A percentile compares a stretch with the other conserved stretches of the same genome.
Evolutionary conservation across 2,329 filamentous ascomycete genomes (phyloP).

Genomic region (Mycosphaerella arachidis): DNA sequence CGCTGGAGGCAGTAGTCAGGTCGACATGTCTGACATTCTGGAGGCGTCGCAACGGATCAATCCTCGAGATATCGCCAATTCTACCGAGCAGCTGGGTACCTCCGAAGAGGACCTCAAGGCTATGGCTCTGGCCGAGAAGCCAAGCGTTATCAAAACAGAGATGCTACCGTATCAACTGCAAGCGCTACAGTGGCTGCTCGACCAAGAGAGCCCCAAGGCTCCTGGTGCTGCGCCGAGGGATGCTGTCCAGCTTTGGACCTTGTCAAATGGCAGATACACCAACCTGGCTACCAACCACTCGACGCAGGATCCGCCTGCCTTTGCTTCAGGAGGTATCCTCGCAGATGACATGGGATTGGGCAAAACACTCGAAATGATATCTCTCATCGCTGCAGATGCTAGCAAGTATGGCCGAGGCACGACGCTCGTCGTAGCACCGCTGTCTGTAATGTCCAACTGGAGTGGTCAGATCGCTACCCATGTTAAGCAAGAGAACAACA

Average conservation of each 20-base stretch:
- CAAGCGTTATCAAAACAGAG: slow-evolving; percentile 58
- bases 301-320: slow-evolving; percentile 51
- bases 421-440: slow-evolving; percentile 75
- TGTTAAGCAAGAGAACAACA: slow-evolving; percentile 57
- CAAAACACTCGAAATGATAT: slow-evolving; percentile 83
- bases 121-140: slow-evolving; percentile 69
- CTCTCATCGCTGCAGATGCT: slow-evolving; percentile 62
- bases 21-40: slow-evolving; percentile 61
- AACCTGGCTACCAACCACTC: slow-evolving; percentile 71
- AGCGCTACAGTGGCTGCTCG: slow-evolving; percentile 75
- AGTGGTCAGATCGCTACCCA: slow-evolving; percentile 71
- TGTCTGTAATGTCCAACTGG: slow-evolving; percentile 91
- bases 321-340: slow-evolving; percentile 77
- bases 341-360: slow-evolving; percentile 92
- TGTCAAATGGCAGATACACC: slow-evolving; percentile 48
- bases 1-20: slow-evolving; percentile 15
- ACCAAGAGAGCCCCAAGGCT: slow-evolving; percentile 66
- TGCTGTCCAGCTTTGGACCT: slow-evolving; percentile 73
- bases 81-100: slow-evolving; percentile 65
- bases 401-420: slow-evolving; percentile 44
- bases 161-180: slow-evolving; percentile 77
- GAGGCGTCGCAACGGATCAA: slow-evolving; percentile 63
- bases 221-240: slow-evolving; percentile 57
- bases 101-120: slow-evolving; percentile 65
- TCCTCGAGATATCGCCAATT: slow-evolving; percentile 59